Percentiles rank a stretch among this genome's conserved stretches.
Evolutionary conservation across 257 asterid genomes (phyloP).

Genomic region (Solanum ahanhuiri): DNA sequence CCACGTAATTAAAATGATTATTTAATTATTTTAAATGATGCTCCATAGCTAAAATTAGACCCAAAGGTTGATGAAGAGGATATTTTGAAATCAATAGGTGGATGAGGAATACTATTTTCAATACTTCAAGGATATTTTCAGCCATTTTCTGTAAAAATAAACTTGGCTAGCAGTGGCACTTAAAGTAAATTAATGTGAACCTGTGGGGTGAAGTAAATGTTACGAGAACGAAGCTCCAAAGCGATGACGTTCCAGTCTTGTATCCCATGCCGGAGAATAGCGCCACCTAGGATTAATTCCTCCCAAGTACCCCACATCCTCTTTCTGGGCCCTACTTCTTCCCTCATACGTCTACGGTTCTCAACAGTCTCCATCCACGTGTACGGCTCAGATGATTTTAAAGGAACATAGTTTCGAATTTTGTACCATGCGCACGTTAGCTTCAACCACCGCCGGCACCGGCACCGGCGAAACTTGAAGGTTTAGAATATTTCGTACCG

Average conservation of each 20-base stretch:
- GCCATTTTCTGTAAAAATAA: too few species aligned
- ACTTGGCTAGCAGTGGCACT: too few species aligned
- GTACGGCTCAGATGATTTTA: slow-evolving; percentile 17
- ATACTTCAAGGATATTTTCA: too few species aligned
- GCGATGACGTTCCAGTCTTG: slow-evolving; percentile 75
- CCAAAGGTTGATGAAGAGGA: too few species aligned
- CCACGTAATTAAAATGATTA: too few species aligned
- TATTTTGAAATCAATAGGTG: too few species aligned
- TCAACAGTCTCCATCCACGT: slow-evolving; percentile 22
- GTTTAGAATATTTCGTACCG: not conserved
- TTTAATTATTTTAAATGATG: too few species aligned
- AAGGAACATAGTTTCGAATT: not conserved
- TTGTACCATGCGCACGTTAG: not conserved
- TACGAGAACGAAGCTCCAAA: slow-evolving; percentile 50
- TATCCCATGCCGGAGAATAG: slow-evolving; percentile 56
- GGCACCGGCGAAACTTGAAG: not conserved
- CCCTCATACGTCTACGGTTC: slow-evolving; percentile 7
- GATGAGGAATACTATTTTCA: too few species aligned
- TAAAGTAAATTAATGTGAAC: slow-evolving; percentile 11
- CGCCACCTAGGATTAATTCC: slow-evolving; percentile 71
- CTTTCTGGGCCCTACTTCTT: not conserved
- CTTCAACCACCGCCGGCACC: not conserved
- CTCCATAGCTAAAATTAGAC: too few species aligned
- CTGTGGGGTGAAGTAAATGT: slow-evolving; percentile 50
- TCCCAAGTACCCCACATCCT: slow-evolving; percentile 82